Conservation (phyloP, 805 yeast species). For the Metschnikowia cerradonensis region DNA sequence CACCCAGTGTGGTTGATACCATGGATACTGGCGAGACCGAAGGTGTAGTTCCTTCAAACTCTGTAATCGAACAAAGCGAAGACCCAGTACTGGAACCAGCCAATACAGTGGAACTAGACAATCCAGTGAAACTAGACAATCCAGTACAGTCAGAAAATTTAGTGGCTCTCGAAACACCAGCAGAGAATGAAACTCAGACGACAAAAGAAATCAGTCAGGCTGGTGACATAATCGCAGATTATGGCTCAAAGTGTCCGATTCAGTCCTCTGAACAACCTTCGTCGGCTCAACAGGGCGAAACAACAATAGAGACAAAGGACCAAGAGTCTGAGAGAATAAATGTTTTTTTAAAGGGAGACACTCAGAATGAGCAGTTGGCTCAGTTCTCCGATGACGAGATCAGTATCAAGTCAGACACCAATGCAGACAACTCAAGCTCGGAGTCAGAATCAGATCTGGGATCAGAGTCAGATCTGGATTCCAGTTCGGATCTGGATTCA, state of each 20-base stretch:
- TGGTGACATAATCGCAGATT: too few relatives aligned
- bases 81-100: too few relatives aligned
- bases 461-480: conserved; percentile 2
- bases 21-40: neutral
- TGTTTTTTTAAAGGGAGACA: conserved; percentile 1
- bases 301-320: neutral
- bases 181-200: neutral
- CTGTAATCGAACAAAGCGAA: too few relatives aligned
- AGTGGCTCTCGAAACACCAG: neutral
- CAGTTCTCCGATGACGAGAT: conserved; percentile 18
- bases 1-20: neutral
- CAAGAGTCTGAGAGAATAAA: neutral
- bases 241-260: neutral
- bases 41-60: neutral
- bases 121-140: neutral
- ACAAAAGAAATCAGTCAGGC: neutral
- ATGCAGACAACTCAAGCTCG: neutral
- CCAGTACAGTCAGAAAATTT: neutral
- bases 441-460: conserved; percentile 1
- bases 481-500: conserved; percentile 4
- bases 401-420: conserved; percentile 4
- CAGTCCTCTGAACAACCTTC: neutral
- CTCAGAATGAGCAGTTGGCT: conserved; percentile 5
- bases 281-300: neutral
- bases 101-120: neutral